phyloP scores from a whole-genome alignment of 179 eudicot species.

The Heliamphora pulchella region DNA sequence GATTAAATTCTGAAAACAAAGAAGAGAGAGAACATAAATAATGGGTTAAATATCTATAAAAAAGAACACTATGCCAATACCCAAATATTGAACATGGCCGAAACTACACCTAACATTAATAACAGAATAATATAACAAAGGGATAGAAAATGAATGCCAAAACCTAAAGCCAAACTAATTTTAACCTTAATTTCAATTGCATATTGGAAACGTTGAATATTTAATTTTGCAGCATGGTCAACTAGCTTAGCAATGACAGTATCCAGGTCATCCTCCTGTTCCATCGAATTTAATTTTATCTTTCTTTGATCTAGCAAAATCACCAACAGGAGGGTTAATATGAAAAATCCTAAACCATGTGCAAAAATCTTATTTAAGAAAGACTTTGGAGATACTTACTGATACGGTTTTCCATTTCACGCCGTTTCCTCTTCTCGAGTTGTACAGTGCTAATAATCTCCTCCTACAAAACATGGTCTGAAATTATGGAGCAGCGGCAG shows the following conservation, averaged over 20 bases:
- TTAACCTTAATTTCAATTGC: constrained; percentile 67
- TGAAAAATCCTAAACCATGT: constrained; percentile 5
- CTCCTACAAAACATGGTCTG: constrained; percentile 39
- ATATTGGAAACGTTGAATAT: constrained; percentile 44
- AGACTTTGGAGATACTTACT: constrained; percentile 40
- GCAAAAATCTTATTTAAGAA: constrained; percentile 1
- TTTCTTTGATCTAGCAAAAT: constrained; percentile 50
- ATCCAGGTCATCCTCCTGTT: constrained; percentile 59
- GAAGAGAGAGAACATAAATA: constrained; percentile 8
- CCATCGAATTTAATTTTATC: constrained; percentile 36
- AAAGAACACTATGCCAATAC: not conserved
- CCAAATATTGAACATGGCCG: not conserved
- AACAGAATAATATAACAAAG: not conserved
- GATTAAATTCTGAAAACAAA: constrained; percentile 51
- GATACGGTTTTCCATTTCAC: constrained; percentile 50
- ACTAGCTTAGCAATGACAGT: constrained; percentile 43
- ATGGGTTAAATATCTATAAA: not conserved
- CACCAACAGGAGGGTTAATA: constrained; percentile 6
- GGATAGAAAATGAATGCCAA: not conserved
- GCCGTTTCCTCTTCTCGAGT: constrained; percentile 47
- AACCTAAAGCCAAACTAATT: constrained; percentile 7
- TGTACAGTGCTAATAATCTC: constrained; percentile 34
- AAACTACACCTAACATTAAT: not conserved
- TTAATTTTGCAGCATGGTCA: constrained; percentile 44
- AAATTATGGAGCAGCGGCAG: not conserved